Conservation (phyloP, 495 filamentous ascomycete species). For the Penicillium psychrofluorescens region DNA sequence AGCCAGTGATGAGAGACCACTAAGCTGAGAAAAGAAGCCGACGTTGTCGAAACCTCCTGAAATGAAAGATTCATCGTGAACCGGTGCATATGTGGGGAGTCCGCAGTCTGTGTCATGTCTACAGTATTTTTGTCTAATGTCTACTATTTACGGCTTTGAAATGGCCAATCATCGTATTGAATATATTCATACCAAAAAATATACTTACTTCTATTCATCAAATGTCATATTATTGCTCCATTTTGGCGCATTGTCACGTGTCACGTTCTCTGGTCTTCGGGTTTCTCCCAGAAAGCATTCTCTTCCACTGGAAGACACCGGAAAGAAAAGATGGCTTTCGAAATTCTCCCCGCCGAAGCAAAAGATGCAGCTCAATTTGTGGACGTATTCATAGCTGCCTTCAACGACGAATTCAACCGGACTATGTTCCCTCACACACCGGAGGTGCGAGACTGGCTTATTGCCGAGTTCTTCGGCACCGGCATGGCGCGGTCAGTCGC, state of each 20-base stretch:
- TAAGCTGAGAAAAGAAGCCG: no score
- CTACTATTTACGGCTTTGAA: not conserved
- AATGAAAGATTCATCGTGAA: no score
- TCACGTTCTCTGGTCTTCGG: no score
- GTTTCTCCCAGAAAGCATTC: no score
- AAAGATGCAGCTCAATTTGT: conserved; percentile 11
- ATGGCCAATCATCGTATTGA: not conserved
- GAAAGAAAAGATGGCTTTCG: conserved; percentile 10
- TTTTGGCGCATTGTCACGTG: no score
- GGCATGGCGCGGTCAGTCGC: not conserved
- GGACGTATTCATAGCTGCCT: conserved; percentile 14
- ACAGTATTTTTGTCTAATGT: not conserved
- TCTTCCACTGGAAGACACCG: not conserved
- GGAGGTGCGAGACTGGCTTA: conserved; percentile 16
- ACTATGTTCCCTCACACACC: conserved; percentile 19
- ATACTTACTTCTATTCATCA: no score
- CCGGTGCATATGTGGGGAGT: no score
- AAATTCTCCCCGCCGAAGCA: conserved; percentile 6
- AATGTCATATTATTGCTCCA: no score
- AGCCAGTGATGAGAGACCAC: not conserved
- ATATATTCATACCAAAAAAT: no score
- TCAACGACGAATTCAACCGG: conserved; percentile 12
- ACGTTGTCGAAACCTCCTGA: no score
- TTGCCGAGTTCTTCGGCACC: not conserved
- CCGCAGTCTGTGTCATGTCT: not conserved